Base-by-base conservation (phyloP, 768 basidiomycete species). In the Leccinellum rugosiceps region DNA sequence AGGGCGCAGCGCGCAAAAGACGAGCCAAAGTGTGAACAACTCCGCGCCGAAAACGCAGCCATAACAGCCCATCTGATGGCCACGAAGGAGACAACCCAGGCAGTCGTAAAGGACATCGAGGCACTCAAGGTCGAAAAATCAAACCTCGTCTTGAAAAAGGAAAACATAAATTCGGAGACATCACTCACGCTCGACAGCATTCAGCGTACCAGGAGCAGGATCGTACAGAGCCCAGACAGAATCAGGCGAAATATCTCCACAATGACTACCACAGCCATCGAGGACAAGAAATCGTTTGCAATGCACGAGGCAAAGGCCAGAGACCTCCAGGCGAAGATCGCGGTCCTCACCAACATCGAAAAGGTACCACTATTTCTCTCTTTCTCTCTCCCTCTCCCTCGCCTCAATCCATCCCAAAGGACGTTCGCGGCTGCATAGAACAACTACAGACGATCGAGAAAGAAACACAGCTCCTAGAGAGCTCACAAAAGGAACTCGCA, bases 201-300 rank as follows among this genome's bases (percentile, higher is more conserved):
- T 60, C 73, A 75, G 13, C 83, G 86, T 44, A 85, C 85, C 0
- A 80, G 84, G 50, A 77, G 84, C 28, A 84, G 93, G 26, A 88
- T 97, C 60, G 93, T 97, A 3, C 91, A 94, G 69, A 94, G 92
- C 0, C 94, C 94, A 0, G 94, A 96, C 48, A 82, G 94, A 46
- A 88, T 96, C 63, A 90, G 87, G 68, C 83, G 86, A 51, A 89
- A 84, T 44, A 96, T 96, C 64, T 73, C 80, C 11, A 77, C 83
- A n/a, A 92, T 96, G 88, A 80, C 82, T 3, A 68, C 75, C 6
- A 84, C 81, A 0, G 83, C 84, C 1, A 70, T 80, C 17, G 87
- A 88, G 53, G 92, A 95, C 62, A 90, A 90, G 67, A 83, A 78
- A 58, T 78, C 78, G 1, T 78, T 90, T 19, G 76, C 80, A 1